phyloP scores from a whole-genome alignment of 1,139 yeast genomes.

The Pichia sp. region DNA sequence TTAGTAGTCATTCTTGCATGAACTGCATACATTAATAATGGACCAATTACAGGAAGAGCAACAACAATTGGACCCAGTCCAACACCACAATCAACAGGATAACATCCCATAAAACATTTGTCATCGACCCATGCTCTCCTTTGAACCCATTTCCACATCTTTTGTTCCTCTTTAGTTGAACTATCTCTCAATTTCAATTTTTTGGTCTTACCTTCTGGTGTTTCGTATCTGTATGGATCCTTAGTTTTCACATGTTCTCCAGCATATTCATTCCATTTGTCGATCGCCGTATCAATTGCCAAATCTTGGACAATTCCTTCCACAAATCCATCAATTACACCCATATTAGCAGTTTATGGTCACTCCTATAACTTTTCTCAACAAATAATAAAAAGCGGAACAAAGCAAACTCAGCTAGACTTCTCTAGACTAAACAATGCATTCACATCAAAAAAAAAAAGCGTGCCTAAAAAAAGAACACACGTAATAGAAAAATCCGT shows the following conservation, averaged over 20 bases:
- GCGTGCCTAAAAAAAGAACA: too few species aligned
- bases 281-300: conserved; percentile 32
- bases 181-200: conserved; percentile 55
- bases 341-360: conserved; percentile 1
- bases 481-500: too few species aligned
- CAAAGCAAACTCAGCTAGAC: too few species aligned
- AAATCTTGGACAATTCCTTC: conserved; percentile 14
- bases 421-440: too few species aligned
- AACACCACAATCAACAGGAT: conserved; percentile 69
- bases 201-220: conserved; percentile 42
- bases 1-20: conserved; percentile 59
- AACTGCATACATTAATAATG: conserved; percentile 68
- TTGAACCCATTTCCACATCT: conserved; percentile 67
- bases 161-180: conserved; percentile 56
- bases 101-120: conserved; percentile 71
- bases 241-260: conserved; percentile 54
- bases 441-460: too few species aligned
- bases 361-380: too few species aligned
- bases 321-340: conserved; percentile 7
- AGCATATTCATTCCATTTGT: conserved; percentile 57
- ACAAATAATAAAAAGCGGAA: too few species aligned
- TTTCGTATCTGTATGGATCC: conserved; percentile 62
- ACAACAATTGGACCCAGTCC: conserved; percentile 71
- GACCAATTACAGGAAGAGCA: conserved; percentile 74
- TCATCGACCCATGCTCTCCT: conserved; percentile 82